phyloP scores from a whole-genome alignment of 441 rosid genomes.

The Erodium texanum region DNA sequence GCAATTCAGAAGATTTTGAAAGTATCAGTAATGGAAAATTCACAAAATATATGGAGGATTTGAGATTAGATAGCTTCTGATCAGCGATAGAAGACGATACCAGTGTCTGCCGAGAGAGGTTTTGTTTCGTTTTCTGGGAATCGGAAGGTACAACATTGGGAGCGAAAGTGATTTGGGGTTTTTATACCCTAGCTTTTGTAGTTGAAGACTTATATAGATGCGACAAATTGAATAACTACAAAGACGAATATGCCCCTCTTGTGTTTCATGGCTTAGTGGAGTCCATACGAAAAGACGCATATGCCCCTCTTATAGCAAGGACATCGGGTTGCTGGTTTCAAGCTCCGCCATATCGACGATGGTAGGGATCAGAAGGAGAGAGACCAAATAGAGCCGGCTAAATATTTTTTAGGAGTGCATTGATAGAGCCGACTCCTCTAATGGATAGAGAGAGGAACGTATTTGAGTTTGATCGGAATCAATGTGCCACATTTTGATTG shows the following conservation, averaged over 20 bases:
- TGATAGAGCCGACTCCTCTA: too few species aligned
- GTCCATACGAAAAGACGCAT: too few species aligned
- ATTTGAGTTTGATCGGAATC: too few species aligned
- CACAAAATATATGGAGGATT: not conserved
- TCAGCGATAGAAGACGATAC: not conserved
- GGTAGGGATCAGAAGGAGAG: too few species aligned
- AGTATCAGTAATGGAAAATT: not conserved
- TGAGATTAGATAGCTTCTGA: not conserved
- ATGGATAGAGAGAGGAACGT: too few species aligned
- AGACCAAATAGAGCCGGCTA: too few species aligned
- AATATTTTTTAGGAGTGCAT: too few species aligned
- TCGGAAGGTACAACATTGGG: slow-evolving; percentile 25
- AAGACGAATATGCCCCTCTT: not conserved
- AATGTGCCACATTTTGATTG: too few species aligned
- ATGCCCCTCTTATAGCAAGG: too few species aligned
- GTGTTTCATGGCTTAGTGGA: too few species aligned
- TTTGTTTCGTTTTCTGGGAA: not conserved
- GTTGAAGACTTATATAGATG: slow-evolving; percentile 55
- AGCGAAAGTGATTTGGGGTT: slow-evolving; percentile 57
- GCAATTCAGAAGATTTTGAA: slow-evolving; percentile 5
- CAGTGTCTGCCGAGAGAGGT: not conserved
- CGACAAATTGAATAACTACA: slow-evolving; percentile 11
- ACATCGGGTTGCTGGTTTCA: too few species aligned
- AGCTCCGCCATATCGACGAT: too few species aligned
- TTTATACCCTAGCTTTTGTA: slow-evolving; percentile 87